Conservation (phyloP, 139 green algal species). For the Parachlorella kessleri region DNA sequence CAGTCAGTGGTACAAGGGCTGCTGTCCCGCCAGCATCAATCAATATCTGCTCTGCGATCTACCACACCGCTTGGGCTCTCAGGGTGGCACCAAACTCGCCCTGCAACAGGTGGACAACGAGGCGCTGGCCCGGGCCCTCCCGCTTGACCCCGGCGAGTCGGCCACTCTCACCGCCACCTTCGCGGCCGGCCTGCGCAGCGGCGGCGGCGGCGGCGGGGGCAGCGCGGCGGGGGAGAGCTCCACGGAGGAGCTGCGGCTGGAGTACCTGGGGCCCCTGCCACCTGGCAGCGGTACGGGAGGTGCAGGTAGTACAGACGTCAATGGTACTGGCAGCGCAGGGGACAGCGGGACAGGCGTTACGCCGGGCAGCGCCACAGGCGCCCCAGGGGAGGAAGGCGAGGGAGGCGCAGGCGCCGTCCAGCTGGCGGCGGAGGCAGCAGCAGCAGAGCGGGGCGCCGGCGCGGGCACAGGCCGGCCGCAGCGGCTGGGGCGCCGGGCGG, state of each 20-base stretch:
- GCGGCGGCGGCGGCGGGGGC: background rate
- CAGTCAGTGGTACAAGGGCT: too few relatives aligned
- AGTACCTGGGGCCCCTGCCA: slow-evolving; percentile 25
- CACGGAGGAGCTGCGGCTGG: slow-evolving; percentile 10
- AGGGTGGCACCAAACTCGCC: too few relatives aligned
- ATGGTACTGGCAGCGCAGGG: background rate
- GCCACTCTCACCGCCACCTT: slow-evolving; percentile 30
- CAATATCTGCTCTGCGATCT: too few relatives aligned
- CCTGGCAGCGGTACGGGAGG: background rate
- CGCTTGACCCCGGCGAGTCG: slow-evolving; percentile 20
- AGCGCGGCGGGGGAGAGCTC: slow-evolving; percentile 20
- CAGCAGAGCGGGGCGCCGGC: background rate
- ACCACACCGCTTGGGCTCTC: too few relatives aligned
- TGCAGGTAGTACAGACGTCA: background rate
- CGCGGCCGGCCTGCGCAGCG: background rate
- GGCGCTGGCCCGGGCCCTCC: slow-evolving; percentile 16
- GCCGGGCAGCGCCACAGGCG: too few relatives aligned
- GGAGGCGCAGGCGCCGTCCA: background rate
- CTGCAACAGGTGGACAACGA: slow-evolving; percentile 2
- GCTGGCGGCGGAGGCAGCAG: background rate
- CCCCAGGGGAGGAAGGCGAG: too few relatives aligned
- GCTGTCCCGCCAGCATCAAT: too few relatives aligned
- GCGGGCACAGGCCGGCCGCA: background rate
- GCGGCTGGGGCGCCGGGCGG: slow-evolving; percentile 19
- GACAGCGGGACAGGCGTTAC: background rate